A percentile compares a stretch with the other conserved stretches of the same genome.
Evolutionary conservation across 1,284 basidiomycete species (phyloP).

Genomic region (Gomphus sp.): DNA sequence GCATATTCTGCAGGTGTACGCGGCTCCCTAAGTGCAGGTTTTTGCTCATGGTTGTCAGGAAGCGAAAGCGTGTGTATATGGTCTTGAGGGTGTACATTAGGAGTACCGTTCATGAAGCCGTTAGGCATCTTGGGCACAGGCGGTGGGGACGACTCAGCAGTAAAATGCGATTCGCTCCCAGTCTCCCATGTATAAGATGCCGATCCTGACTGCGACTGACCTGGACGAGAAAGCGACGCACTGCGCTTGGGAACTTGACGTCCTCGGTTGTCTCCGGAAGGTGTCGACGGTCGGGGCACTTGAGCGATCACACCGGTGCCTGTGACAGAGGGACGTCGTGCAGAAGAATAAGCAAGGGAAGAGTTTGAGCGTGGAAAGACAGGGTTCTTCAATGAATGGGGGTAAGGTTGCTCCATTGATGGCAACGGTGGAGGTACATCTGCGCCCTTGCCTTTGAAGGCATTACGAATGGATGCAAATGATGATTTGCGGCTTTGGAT

Average conservation of each 20-base stretch:
- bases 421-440: constrained; percentile 54
- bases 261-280: constrained; percentile 32
- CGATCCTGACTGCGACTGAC: constrained; percentile 64
- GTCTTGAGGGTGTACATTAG: constrained; percentile 35
- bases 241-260: constrained; percentile 34
- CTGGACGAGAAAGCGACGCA: constrained; percentile 50
- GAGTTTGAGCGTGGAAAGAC: constrained; percentile 68
- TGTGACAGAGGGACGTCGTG: constrained; percentile 26
- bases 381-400: constrained; percentile 57
- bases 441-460: constrained; percentile 62
- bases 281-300: constrained; percentile 34
- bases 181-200: constrained; percentile 59
- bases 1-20: constrained; percentile 83
- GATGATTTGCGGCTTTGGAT: constrained; percentile 75
- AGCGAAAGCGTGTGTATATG: constrained; percentile 28
- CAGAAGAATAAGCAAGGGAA: constrained; percentile 37
- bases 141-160: constrained; percentile 44
- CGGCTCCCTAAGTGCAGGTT: constrained; percentile 57
- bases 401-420: constrained; percentile 36
- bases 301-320: constrained; percentile 26
- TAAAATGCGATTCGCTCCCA: constrained; percentile 42
- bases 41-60: constrained; percentile 45
- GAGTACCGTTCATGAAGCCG: constrained; percentile 25
- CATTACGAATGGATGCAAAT: constrained; percentile 81
- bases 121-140: constrained; percentile 69